Evolutionary conservation across 1,284 basidiomycete genomes (phyloP).

Genomic region (Cutaneotrichosporon dermatis): DNA sequence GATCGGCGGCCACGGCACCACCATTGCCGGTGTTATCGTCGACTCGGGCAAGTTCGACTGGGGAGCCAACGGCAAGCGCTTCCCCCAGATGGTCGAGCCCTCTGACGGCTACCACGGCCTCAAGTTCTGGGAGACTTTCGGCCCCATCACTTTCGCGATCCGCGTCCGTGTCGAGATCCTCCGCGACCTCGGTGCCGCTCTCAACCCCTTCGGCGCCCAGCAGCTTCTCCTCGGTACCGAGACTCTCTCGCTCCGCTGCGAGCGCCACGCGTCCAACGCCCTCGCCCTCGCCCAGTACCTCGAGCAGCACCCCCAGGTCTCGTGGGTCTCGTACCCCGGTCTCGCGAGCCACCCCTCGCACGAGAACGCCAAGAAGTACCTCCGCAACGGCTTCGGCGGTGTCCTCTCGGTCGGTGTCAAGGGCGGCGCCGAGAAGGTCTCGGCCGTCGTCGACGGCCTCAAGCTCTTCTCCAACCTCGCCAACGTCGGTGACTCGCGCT

Average conservation of each 20-base stretch:
- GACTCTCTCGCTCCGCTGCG: constrained; percentile 69
- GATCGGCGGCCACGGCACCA: constrained; percentile 86
- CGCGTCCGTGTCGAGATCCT: constrained; percentile 55
- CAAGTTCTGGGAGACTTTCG: constrained; percentile 69
- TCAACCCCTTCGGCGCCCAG: constrained; percentile 80
- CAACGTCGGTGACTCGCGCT: constrained; percentile 74
- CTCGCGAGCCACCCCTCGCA: constrained; percentile 64
- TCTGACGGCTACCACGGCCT: constrained; percentile 80
- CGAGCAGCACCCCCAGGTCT: constrained; percentile 54
- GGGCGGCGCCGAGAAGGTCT: constrained; percentile 60
- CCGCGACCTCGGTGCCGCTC: constrained; percentile 68
- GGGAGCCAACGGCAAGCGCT: constrained; percentile 73
- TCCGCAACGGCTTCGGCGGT: constrained; percentile 64
- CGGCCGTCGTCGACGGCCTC: constrained; percentile 67
- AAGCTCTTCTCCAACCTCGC: constrained; percentile 70
- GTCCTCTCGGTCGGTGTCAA: constrained; percentile 78
- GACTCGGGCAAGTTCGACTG: constrained; percentile 86
- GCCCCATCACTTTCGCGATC: constrained; percentile 46
- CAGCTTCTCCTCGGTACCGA: constrained; percentile 80
- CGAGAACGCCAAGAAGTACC: constrained; percentile 58
- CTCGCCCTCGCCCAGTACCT: constrained; percentile 56
- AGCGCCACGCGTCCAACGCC: constrained; percentile 27
- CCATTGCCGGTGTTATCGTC: constrained; percentile 76
- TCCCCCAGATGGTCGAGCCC: constrained; percentile 61
- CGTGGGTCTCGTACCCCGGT: constrained; percentile 80